Percentiles rank a stretch among this genome's conserved stretches.
phyloP scores from a whole-genome alignment of 352 stramenopile genomes.

The Pythium aristosporum region DNA sequence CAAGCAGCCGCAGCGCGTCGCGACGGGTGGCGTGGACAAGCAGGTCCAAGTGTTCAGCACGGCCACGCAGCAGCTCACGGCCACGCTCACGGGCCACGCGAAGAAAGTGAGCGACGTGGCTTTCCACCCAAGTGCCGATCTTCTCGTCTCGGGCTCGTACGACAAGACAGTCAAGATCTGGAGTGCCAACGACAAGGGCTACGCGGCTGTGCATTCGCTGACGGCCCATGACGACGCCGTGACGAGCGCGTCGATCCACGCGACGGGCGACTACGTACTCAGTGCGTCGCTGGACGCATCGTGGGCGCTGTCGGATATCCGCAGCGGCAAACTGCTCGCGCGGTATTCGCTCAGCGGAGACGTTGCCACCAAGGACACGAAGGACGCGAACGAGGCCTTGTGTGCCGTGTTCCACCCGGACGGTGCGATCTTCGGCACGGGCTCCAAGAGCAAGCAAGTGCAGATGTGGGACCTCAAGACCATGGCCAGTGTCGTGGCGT shows the following conservation, averaged over 20 bases:
- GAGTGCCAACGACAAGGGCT: slow-evolving; percentile 38
- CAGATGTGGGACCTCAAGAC: slow-evolving; percentile 93
- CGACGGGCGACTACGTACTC: slow-evolving; percentile 80
- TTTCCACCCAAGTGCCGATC: slow-evolving; percentile 71
- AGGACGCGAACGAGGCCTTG: slow-evolving; percentile 39
- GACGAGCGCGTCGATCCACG: slow-evolving; percentile 71
- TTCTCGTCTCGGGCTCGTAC: slow-evolving; percentile 66
- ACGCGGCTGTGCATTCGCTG: slow-evolving; percentile 60
- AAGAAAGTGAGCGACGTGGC: slow-evolving; percentile 83
- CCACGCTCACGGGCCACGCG: slow-evolving; percentile 76
- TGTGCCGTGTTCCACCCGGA: slow-evolving; percentile 91
- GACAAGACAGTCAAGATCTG: slow-evolving; percentile 87
- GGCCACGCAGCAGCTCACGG: slow-evolving; percentile 62
- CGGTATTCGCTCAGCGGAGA: slow-evolving; percentile 52
- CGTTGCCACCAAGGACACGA: slow-evolving; percentile 27
- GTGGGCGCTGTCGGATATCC: slow-evolving; percentile 86
- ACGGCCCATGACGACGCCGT: slow-evolving; percentile 60
- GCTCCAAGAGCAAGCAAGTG: slow-evolving; percentile 64
- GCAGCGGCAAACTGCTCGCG: slow-evolving; percentile 50
- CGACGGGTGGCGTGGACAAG: slow-evolving; percentile 84
- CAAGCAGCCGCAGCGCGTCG: slow-evolving; percentile 47
- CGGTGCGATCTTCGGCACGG: slow-evolving; percentile 90
- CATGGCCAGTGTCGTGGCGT: slow-evolving; percentile 78
- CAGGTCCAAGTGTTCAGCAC: slow-evolving; percentile 81
- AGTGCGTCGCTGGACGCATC: slow-evolving; percentile 74